A percentile compares a stretch with the other conserved stretches of the same genome.
phyloP scores from a whole-genome alignment of 164 flowering plant genomes.

The Pachysandra terminalis region DNA sequence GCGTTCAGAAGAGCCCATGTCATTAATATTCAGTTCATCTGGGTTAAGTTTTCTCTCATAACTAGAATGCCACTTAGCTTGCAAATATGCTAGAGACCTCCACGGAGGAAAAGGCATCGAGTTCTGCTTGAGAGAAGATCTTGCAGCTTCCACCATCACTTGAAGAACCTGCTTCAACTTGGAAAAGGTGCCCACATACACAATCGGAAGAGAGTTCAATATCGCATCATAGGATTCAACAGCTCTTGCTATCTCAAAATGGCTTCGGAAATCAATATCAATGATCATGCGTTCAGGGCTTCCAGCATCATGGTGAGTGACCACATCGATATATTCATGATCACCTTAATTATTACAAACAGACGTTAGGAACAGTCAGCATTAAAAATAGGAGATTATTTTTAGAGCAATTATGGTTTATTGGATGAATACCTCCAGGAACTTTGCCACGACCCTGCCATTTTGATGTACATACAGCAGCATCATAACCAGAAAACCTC shows the following conservation, averaged over 20 bases:
- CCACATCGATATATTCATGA: slow-evolving; percentile 85
- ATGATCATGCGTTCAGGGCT: slow-evolving; percentile 64
- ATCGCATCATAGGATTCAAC: slow-evolving; percentile 71
- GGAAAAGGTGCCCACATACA: slow-evolving; percentile 61
- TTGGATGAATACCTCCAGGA: slow-evolving; percentile 70
- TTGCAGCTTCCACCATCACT: slow-evolving; percentile 91
- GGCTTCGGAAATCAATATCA: slow-evolving; percentile 85
- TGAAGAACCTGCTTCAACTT: slow-evolving; percentile 68
- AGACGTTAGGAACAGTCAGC: neutral
- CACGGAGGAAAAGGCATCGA: slow-evolving; percentile 98
- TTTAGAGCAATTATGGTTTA: neutral
- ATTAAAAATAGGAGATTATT: neutral
- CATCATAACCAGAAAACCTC: slow-evolving; percentile 77
- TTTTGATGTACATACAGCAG: slow-evolving; percentile 69
- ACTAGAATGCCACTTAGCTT: slow-evolving; percentile 84
- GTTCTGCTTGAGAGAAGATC: slow-evolving; percentile 74
- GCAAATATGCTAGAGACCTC: slow-evolving; percentile 87
- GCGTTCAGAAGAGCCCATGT: slow-evolving; percentile 25
- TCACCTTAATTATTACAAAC: slow-evolving; percentile 46
- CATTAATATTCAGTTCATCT: slow-evolving; percentile 18
- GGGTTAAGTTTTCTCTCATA: slow-evolving; percentile 41
- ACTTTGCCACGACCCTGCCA: slow-evolving; percentile 79
- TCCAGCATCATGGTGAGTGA: slow-evolving; percentile 32
- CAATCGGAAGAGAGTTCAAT: slow-evolving; percentile 67
- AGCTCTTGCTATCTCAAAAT: slow-evolving; percentile 95